These are phyloP conservation scores for Epithele typhae DNA, from an alignment of 768 basidiomycete species.

Conservation along the genomic window DNA sequence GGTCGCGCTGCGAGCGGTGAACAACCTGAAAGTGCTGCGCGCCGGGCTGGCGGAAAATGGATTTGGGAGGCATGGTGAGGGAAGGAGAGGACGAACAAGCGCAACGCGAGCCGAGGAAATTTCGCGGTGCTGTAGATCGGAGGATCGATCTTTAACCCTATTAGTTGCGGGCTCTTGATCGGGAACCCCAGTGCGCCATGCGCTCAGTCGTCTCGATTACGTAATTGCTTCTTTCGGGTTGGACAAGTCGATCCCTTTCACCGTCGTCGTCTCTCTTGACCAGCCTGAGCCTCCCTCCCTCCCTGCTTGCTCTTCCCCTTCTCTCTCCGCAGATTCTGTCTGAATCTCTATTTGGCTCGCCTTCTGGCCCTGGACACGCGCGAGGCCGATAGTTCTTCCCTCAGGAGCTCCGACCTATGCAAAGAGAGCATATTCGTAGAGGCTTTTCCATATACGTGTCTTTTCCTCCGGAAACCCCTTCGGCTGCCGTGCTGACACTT, in stretches of 20 bases:
- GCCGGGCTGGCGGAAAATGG: conserved; percentile 86
- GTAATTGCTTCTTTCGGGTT: conserved; percentile 15
- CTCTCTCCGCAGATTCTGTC: conserved; percentile 8
- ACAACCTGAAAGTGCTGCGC: conserved; percentile 95
- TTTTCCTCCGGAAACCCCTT: conserved; percentile 23
- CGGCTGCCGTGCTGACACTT: conserved; percentile 38
- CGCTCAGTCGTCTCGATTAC: conserved; percentile 8
- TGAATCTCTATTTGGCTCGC: not conserved
- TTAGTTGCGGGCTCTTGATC: not conserved
- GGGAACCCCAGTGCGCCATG: conserved; percentile 10
- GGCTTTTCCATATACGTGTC: conserved; percentile 87
- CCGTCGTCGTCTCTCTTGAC: conserved; percentile 5
- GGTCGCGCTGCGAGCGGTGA: conserved; percentile 93
- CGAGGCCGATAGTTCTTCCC: conserved; percentile 3
- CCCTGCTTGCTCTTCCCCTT: not conserved
- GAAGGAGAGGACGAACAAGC: not conserved
- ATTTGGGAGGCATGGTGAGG: conserved; percentile 64
- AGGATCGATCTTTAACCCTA: conserved; percentile 16
- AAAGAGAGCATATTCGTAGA: conserved; percentile 74
- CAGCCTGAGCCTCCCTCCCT: not conserved
- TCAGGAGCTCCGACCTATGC: conserved; percentile 39
- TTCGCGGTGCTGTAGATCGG: conserved; percentile 13
- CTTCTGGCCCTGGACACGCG: conserved; percentile 1
- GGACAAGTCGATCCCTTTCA: conserved; percentile 9
- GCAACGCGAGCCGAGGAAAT: not conserved